Conservation (phyloP, 371 early-diverging fungal genomes). For the Mycotypha africana region DNA sequence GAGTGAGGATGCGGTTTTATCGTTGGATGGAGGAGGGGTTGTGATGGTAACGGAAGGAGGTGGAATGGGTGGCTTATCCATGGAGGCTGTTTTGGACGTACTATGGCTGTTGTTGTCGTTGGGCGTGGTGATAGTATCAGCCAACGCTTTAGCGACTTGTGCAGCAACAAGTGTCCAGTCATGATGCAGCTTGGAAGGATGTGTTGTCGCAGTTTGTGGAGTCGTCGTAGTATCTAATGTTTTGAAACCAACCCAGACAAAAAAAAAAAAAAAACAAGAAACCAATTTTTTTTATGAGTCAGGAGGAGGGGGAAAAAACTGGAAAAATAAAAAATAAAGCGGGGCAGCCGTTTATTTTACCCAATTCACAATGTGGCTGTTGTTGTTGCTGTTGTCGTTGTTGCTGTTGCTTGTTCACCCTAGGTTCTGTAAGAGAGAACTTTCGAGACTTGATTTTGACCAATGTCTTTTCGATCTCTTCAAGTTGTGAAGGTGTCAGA, state of each 20-base stretch:
- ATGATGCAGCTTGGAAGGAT: slow-evolving; percentile 9
- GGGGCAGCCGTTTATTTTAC: not conserved
- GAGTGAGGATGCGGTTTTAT: not conserved
- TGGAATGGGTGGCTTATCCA: not conserved
- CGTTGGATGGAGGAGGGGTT: slow-evolving; percentile 1
- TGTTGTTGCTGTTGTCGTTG: not conserved
- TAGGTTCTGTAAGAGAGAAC: no score
- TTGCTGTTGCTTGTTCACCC: slow-evolving; percentile 15
- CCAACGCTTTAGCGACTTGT: slow-evolving; percentile 22
- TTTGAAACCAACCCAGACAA: no score
- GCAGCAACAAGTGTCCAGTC: slow-evolving; percentile 24
- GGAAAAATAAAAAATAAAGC: no score
- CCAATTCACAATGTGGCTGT: not conserved
- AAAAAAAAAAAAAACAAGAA: not conserved
- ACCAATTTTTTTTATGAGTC: no score
- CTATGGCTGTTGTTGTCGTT: not conserved
- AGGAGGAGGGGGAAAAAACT: not conserved
- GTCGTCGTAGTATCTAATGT: no score
- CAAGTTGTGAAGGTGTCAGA: slow-evolving; percentile 20
- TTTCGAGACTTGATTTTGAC: slow-evolving; percentile 19
- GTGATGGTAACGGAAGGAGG: slow-evolving; percentile 5
- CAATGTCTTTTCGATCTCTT: slow-evolving; percentile 23
- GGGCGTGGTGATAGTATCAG: slow-evolving; percentile 13
- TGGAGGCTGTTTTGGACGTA: not conserved
- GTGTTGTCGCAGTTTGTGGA: slow-evolving; percentile 8